Conservation (phyloP, 2,329 filamentous ascomycete species). For the Calycina herbarum region DNA sequence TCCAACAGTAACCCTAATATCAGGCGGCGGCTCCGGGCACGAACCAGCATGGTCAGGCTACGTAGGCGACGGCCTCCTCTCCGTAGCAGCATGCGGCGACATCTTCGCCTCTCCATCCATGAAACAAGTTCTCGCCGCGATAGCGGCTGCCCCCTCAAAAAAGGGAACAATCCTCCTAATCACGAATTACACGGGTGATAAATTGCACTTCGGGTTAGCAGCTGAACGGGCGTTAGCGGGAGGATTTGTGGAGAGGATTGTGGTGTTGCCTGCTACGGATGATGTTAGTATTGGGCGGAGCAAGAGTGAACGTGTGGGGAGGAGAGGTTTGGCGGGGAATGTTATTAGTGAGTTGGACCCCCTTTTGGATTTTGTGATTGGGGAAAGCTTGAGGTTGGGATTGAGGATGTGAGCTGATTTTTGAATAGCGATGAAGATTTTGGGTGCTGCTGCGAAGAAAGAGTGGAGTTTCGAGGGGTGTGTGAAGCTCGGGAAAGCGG, state of each 20-base stretch:
- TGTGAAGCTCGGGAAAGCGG: constrained; percentile 33
- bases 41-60: constrained; percentile 61
- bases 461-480: constrained; percentile 29
- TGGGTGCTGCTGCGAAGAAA: constrained; percentile 32
- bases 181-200: constrained; percentile 54
- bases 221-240: constrained; percentile 40
- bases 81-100: constrained; percentile 60
- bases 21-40: constrained; percentile 35
- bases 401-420: constrained; percentile 1
- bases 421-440: constrained; percentile 41
- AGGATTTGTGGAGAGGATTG: constrained; percentile 47
- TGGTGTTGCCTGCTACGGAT: constrained; percentile 62
- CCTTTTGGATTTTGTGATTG: neutral
- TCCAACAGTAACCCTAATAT: constrained; percentile 28
- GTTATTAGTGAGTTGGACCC: constrained; percentile 44
- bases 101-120: constrained; percentile 65
- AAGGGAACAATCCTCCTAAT: constrained; percentile 60
- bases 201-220: constrained; percentile 45
- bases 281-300: constrained; percentile 63
- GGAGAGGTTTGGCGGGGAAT: constrained; percentile 62
- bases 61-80: constrained; percentile 61
- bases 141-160: constrained; percentile 55
- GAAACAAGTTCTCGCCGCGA: constrained; percentile 60
- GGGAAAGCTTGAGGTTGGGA: neutral
- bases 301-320: constrained; percentile 55